Evolutionary conservation across 805 yeast genomes (phyloP), one percentile per base, ranked within the genome.

Genomic region (Kodamaea kakaduensis): DNA sequence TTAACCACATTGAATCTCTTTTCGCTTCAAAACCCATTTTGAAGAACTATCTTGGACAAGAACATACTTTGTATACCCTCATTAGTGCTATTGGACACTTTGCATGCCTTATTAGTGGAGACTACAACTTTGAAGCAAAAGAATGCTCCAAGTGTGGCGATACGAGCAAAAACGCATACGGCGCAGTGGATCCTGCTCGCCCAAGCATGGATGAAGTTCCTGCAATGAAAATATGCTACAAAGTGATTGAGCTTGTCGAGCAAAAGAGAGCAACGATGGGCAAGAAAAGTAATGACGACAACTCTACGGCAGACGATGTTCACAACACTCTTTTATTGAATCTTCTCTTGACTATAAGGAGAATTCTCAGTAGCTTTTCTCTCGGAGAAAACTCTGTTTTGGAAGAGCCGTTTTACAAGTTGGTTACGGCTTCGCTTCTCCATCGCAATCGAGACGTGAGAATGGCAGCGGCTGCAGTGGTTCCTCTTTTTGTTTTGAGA

Each of bases 381-480:
- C 75, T 81, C 0, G 78, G 78, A 4, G 42, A 32, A 5, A 23
- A 15, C 13, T n/a, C 12, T 7, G 20, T 10, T 10, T 18, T 32
- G 20, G 22, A 32, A 18, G 44, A 57, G 37, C 9, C 45, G 1
- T 21, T 65, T 5, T 75, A 75, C 56, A 50, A 48, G 5, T 70
- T 74, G 36, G 40, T 80, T 2, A 50, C 64, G 25, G 40, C 45
- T 3, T 61, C 70, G 13, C 59, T 77, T 25, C 61, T 63, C n/a
- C 47, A 52, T 34, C 54, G 52, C 6, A 69, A 71, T 37, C 57
- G 90, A 44, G 81, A 78, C 39, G 64, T 79, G 0, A 54, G 90
- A 32, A 40, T 81, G 2, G 46, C 77, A 3, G 64, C 78, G 2
- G 63, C 75, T 0, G 67, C 78, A 40, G 45, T 78, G 0, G 40